These are phyloP conservation scores for Ophiostoma sp. DNA, from an alignment of 2,329 filamentous ascomycete species.

Conservation along the genomic window DNA sequence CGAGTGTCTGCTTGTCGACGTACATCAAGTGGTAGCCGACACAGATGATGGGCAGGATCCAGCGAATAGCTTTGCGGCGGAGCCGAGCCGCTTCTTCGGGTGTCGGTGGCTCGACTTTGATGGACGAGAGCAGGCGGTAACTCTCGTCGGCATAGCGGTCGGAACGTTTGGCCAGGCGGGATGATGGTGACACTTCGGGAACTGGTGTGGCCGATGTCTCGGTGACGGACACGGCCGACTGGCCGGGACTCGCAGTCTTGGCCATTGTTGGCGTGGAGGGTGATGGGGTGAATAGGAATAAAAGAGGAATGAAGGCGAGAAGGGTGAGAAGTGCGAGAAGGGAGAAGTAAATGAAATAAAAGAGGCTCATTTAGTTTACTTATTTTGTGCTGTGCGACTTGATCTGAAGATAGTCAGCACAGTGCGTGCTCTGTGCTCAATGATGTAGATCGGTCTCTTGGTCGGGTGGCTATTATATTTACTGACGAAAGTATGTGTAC, in stretches of 20 bases:
- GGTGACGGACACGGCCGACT: background rate
- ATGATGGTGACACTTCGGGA: background rate
- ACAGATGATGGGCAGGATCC: slow-evolving; percentile 26
- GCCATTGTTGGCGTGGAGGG: background rate
- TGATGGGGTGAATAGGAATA: background rate
- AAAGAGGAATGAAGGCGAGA: background rate
- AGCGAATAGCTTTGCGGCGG: slow-evolving; percentile 13
- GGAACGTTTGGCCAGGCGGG: slow-evolving; percentile 12
- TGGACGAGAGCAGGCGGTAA: slow-evolving; percentile 21
- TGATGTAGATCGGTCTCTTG: background rate
- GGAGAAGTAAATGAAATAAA: background rate
- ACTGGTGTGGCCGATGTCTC: background rate
- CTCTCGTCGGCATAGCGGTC: slow-evolving; percentile 26
- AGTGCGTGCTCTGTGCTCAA: background rate
- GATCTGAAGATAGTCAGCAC: background rate
- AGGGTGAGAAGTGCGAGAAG: background rate
- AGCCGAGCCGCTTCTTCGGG: slow-evolving; percentile 17
- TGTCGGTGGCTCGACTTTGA: slow-evolving; percentile 21
- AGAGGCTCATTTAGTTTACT: background rate
- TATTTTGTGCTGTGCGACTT: background rate
- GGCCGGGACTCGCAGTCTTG: slow-evolving; percentile 1
- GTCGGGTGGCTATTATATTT: background rate
- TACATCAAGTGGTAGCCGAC: slow-evolving; percentile 30
- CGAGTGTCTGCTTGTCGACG: slow-evolving; percentile 28
- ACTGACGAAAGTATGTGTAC: background rate